Evolutionary conservation across 768 basidiomycete species (phyloP), one percentile per base, ranked within the genome.

Genomic region (Mycena olivaceomarginata): DNA sequence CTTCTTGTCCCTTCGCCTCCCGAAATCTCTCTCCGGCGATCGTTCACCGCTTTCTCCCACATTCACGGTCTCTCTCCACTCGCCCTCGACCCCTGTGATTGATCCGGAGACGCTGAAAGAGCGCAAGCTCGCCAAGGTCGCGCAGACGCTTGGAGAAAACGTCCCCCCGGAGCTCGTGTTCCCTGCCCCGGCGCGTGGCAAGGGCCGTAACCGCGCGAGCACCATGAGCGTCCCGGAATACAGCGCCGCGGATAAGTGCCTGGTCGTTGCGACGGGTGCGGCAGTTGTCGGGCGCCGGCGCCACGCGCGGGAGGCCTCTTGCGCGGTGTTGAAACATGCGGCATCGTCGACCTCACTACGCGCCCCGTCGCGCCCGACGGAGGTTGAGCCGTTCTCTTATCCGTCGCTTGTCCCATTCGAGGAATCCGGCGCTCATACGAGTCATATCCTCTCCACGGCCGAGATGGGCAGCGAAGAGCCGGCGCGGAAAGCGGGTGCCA

Each of bases 101-200:
- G 70, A 79, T 48, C 74, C 74, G 16, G 74, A 51, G 67, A 53
- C 56, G 40, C 57, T 78, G 12, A 43, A 66, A 9, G 68, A 66
- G 56, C 77, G 73, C 59, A 80, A 77, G 56, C 72, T 80, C 63
- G 69, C 71, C 15, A 81, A 81, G 80, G 66, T 80, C 18, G 39
- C 16, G 39, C 70, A 71, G 51, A 70, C 71, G 12, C 59, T 81
- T 0, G 81, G 80, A 31, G 79, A 80, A 75, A 75, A 77, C 68
- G 77, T 80, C n/a, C 81, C 81, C 5, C 74, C 80, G 31, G 79
- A 81, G 73, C 70, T 75, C 59, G 74, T 79, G 3, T 63, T 73
- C 67, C 64, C 74, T 1, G 13, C 39, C 67, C 64, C 74, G 4
- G 18, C 45, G 20, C 11, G 63, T 25, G 20, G 68, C 46, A 72